These are phyloP conservation scores for Naganishia randhawae DNA, from an alignment of 768 basidiomycete species.

Conservation along the genomic window DNA sequence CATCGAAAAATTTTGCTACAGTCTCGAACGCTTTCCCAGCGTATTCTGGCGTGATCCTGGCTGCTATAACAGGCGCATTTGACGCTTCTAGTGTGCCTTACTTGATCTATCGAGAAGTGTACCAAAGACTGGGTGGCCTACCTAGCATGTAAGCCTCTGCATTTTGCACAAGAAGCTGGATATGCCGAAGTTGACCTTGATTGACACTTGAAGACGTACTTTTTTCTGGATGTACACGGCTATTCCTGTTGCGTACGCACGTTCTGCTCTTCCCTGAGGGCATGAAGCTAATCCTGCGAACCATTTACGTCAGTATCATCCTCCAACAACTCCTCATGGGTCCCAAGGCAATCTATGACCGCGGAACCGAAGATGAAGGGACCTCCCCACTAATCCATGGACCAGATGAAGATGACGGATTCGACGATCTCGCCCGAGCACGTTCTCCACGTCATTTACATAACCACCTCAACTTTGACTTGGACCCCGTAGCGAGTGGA, in stretches of 20 bases:
- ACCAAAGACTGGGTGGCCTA: constrained; percentile 33
- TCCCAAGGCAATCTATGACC: constrained; percentile 42
- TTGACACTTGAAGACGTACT: constrained; percentile 31
- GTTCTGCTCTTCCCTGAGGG: background rate
- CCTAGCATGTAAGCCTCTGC: constrained; percentile 31
- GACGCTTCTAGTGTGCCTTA: constrained; percentile 51
- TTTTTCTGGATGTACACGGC: constrained; percentile 51
- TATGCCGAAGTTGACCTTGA: background rate
- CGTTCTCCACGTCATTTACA: constrained; percentile 9
- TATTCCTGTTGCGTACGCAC: constrained; percentile 47
- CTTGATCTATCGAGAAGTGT: constrained; percentile 45
- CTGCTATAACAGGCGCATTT: constrained; percentile 52
- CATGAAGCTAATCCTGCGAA: background rate
- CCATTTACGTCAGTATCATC: constrained; percentile 39
- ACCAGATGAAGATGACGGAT: constrained; percentile 19
- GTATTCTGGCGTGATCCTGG: constrained; percentile 51
- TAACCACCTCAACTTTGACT: constrained; percentile 14
- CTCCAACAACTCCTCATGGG: constrained; percentile 49
- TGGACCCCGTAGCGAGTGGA: constrained; percentile 29
- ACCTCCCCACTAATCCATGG: constrained; percentile 16
- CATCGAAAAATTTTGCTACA: background rate
- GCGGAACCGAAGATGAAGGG: constrained; percentile 23
- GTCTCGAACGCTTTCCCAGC: constrained; percentile 52
- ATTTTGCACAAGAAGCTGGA: background rate
- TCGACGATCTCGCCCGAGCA: constrained; percentile 24